Evolutionary conservation across 1,139 yeast species (phyloP).

Genomic region (Hansenula sp.): DNA sequence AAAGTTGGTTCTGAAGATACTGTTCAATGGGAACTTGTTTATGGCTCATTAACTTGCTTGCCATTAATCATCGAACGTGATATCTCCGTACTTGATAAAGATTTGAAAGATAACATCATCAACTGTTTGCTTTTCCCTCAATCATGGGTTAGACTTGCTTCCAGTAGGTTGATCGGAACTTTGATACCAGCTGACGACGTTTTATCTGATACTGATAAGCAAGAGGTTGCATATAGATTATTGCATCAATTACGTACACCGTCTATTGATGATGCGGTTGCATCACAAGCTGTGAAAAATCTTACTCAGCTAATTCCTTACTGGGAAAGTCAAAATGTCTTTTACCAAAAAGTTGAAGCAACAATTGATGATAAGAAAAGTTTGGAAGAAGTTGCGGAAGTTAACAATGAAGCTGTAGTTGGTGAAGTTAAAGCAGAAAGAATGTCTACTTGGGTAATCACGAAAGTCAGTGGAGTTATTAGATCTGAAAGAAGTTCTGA

Average conservation of each 20-base stretch:
- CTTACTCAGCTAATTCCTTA: slow-evolving; percentile 55
- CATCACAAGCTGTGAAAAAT: slow-evolving; percentile 64
- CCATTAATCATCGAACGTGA: slow-evolving; percentile 26
- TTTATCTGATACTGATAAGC: slow-evolving; percentile 39
- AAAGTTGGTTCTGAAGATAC: slow-evolving; percentile 32
- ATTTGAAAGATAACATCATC: slow-evolving; percentile 41
- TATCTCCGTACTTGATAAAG: slow-evolving; percentile 23
- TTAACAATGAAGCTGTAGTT: slow-evolving; percentile 18
- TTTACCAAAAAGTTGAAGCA: slow-evolving; percentile 30
- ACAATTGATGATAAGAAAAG: slow-evolving; percentile 13
- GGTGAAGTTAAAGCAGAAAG: slow-evolving; percentile 27
- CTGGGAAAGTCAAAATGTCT: slow-evolving; percentile 52
- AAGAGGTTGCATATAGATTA: slow-evolving; percentile 61
- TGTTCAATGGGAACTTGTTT: slow-evolving; percentile 73
- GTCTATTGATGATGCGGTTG: slow-evolving; percentile 58
- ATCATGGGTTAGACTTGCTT: slow-evolving; percentile 79
- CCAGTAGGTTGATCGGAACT: slow-evolving; percentile 59
- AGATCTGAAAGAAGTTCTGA: slow-evolving; percentile 58
- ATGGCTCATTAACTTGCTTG: slow-evolving; percentile 59
- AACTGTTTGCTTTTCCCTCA: slow-evolving; percentile 76
- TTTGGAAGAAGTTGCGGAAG: slow-evolving; percentile 20
- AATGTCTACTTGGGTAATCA: slow-evolving; percentile 63
- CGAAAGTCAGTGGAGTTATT: slow-evolving; percentile 56
- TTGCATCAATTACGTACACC: slow-evolving; percentile 85
- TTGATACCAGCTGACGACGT: slow-evolving; percentile 39